Base-by-base conservation (phyloP, 208 protist species). In the Lotmaria passim region DNA sequence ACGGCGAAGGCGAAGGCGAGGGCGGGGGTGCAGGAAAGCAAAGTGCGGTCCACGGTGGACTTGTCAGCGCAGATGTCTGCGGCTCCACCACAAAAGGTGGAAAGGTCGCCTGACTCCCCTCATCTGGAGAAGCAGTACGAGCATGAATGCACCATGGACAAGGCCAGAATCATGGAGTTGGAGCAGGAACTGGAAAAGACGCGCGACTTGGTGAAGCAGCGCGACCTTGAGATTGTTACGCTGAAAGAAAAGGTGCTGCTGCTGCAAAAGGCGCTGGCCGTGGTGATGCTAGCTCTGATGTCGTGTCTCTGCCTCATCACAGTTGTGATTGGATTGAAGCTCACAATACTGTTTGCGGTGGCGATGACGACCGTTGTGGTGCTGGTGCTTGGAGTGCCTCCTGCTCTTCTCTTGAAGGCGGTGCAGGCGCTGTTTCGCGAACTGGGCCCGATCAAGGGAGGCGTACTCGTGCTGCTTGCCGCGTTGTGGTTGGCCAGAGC, bases 201-300 rank as follows among this genome's bases (percentile, higher is more conserved):
- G 36, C 57, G 69, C 39, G 59, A 58, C n/a, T 31, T 78, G 31
- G 68, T 82, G 23, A 50, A 57, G 21, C 53, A 59, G 53, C 77
- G 68, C 62, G 72, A 79, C 46, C 47, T 78, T 26, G 73, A 78
- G 39, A 73, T 96, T 69, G 69, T 48, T 12, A 78, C 65, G 5
- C 73, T 93, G 19, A 91, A 89, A 56, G 61, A 91, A 48, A 96
- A 85, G 60, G 69, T 91, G 3, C 23, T 84, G 15, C 36, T 80
- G 43, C 73, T 96, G 17, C 71, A 93, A 47, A 93, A 85, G 72
- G 53, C 79, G 44, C 50, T 96, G 1, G 86, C 80, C 0, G 36
- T 96, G 7, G 55, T 93, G 24, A 58, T 91, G 24, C 72, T 76
- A 15, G 73, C 75, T 34, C 50, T 83, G 19, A 34, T 87, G 46